Evolutionary conservation across 345 rosid genomes (phyloP).

Genomic region (Carallia brachiata): DNA sequence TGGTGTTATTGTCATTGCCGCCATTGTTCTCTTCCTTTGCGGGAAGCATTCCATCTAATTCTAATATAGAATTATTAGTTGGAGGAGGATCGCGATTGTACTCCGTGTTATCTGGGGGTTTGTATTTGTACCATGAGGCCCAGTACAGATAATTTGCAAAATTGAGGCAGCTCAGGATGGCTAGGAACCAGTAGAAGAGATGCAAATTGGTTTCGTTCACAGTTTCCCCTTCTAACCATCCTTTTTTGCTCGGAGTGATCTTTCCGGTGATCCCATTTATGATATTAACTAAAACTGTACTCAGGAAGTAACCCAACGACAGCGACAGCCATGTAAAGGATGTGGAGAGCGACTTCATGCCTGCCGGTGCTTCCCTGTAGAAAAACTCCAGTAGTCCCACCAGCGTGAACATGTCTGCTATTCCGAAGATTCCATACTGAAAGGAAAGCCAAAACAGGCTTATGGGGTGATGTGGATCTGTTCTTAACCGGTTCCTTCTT

Average conservation of each 20-base stretch:
- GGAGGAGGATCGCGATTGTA: no score
- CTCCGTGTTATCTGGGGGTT: neutral
- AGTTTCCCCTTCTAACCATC: constrained; percentile 25
- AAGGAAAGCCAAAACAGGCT: constrained; percentile 26
- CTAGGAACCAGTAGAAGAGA: constrained; percentile 32
- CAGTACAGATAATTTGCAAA: constrained; percentile 13
- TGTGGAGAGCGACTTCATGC: constrained; percentile 32
- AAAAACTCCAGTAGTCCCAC: constrained; percentile 36
- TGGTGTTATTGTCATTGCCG: no score
- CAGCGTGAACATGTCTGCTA: constrained; percentile 37
- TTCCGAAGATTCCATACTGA: constrained; percentile 30
- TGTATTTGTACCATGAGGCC: constrained; percentile 37
- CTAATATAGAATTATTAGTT: neutral
- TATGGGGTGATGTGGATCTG: neutral
- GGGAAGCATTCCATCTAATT: neutral
- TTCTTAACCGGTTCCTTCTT: constrained; percentile 11
- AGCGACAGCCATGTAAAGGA: constrained; percentile 25
- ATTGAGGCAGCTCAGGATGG: constrained; percentile 25
- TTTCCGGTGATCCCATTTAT: constrained; percentile 17
- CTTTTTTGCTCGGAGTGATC: constrained; percentile 15
- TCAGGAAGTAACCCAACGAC: constrained; percentile 30
- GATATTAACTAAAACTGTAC: constrained; percentile 21
- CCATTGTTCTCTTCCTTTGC: neutral
- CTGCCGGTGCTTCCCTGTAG: constrained; percentile 34
- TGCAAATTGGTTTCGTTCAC: constrained; percentile 21